Base-by-base conservation (phyloP, 257 asterid genomes). In the Primulina huaijiensis region DNA sequence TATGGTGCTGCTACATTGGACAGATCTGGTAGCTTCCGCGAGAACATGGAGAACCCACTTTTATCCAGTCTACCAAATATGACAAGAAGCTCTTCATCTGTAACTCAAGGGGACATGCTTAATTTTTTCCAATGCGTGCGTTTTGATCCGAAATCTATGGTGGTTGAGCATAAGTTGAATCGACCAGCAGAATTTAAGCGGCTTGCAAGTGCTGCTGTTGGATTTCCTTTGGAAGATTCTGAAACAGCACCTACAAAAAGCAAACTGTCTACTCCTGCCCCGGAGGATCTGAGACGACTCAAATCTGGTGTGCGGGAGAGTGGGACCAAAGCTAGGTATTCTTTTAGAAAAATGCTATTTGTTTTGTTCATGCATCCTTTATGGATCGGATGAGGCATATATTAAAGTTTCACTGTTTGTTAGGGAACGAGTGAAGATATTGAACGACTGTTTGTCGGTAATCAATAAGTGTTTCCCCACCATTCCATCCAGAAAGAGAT, bases 371-470 rank as follows among this genome's bases (percentile, higher is more conserved):
- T n/a, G 40, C 65, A 70, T 74, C 50, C 29, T 46, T 31, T 68
- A 65, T 74, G 46, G 63, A 71, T 53, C 72, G 17, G 27, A 53
- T 57, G 60, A 69, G 60, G 27, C 65, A 43, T 78, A 67, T 57
- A 62, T 64, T 62, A 46, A 78, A 67, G 57, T 74, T 72, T 58
- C 76, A 74, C 60, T 62, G 63, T 65, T 40, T 83, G 70, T 62
- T 81, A 92, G 98, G 95, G 97, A 90, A 78, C 98, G 98, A 9
- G 85, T 79, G 77, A 90, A 88, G 90, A 83, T 83, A 78, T 80
- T 92, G 82, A 88, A 75, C 66, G 96, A 88, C 81, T 87, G 95
- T 75, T 80, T 86, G 72, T 90, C 98, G 67, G 90, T 86, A 74
- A 68, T 90, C 84, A 86, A 87, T 84, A 90, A 92, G 74, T 87